Conservation (phyloP, 1,284 basidiomycete genomes). For the Cronartium quercuum region DNA sequence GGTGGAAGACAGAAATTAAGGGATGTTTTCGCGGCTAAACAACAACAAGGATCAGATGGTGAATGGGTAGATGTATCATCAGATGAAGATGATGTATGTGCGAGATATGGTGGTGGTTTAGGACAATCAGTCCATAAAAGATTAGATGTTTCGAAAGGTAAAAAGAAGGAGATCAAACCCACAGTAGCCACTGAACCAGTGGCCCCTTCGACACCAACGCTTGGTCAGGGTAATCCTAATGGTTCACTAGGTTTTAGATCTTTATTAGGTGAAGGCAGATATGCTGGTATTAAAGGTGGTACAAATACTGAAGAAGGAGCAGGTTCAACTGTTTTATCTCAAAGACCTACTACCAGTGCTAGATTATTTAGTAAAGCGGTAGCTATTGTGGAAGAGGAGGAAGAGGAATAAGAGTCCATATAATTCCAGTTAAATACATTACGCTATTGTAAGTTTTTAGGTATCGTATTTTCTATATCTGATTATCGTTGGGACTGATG, state of each 20-base stretch:
- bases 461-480: no score
- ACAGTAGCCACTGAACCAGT: neutral
- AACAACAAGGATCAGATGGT: constrained; percentile 19
- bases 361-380: constrained; percentile 12
- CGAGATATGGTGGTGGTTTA: constrained; percentile 25
- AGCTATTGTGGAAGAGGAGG: constrained; percentile 35
- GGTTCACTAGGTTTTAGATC: neutral
- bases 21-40: constrained; percentile 31
- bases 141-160: no score
- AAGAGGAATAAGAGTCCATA: constrained; percentile 10
- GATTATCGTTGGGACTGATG: no score
- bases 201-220: neutral
- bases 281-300: neutral
- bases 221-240: neutral
- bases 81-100: constrained; percentile 19
- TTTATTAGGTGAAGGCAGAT: neutral
- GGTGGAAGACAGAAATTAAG: constrained; percentile 6
- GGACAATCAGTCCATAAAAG: constrained; percentile 19
- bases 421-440: neutral
- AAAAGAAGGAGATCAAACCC: no score
- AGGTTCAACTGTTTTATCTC: constrained; percentile 1
- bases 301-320: neutral
- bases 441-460: no score
- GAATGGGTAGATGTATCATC: constrained; percentile 34
- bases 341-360: constrained; percentile 1